Evolutionary conservation across 2,329 filamentous ascomycete species (phyloP), one percentile per base, ranked within the genome.

Genomic region (Lojkania enalia): DNA sequence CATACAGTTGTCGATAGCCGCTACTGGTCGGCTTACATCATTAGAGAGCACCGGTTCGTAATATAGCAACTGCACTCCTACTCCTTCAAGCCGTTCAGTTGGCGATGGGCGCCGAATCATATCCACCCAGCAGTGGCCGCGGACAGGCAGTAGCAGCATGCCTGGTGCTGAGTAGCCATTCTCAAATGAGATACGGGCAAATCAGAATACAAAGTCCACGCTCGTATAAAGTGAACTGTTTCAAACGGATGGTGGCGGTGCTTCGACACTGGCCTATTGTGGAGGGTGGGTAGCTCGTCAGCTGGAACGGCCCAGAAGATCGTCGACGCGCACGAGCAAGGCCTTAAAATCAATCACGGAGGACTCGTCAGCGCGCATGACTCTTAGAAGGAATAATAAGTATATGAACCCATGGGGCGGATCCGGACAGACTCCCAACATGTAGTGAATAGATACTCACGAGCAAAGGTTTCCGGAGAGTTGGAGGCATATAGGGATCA

Each of bases 1-100:
- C 23, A n/a, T 7, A 27, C n/a, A 27, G 7, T n/a, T 9, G 23
- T 27, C 7, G 7, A 27, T n/a, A 27, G 23, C 23, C 23, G n/a
- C 23, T 27, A 29, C 16, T 39, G 37, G 19, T 20, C 37, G 12
- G 13, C 29, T 42, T 35, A 35, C 30, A 36, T 42, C 31, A 42
- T 42, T 2, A 19, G 29, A 35, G 5, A 15, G 23, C 31, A n/a
- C n/a, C 7, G 23, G n/a, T 27, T 27, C n/a, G 7, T 27, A 27
- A n/a, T 7, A 27, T 27, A 27, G 23, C 23, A 27, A 27, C 23
- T n/a, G n/a, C n/a, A n/a, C n/a, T n/a, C n/a, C 7, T n/a, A n/a
- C 23, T 7, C 7, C 23, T 27, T 27, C 7, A n/a, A 27, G 23
- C n/a, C 7, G 23, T 27, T 27, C 23, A 27, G 23, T 7, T 27